These are phyloP conservation scores for Nicotiana tabacum DNA, from an alignment of 257 asterid genomes.

Conservation along the genomic window DNA sequence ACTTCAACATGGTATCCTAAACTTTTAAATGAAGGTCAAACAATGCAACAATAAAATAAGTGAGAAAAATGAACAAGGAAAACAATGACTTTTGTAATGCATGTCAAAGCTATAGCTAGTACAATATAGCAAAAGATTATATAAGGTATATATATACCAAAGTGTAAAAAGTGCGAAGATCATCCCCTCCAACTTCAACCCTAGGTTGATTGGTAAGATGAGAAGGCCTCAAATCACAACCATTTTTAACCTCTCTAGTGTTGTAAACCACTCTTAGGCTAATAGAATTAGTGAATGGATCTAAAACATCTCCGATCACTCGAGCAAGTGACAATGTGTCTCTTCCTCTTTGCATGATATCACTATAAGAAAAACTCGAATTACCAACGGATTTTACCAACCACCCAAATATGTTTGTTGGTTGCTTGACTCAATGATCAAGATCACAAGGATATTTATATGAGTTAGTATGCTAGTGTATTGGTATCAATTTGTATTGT, in stretches of 20 bases:
- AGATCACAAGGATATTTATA: neutral
- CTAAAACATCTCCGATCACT: conserved; percentile 65
- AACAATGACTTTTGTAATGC: too few species aligned
- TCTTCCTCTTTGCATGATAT: conserved; percentile 41
- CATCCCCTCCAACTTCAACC: conserved; percentile 65
- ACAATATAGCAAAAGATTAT: neutral
- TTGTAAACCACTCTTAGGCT: conserved; percentile 34
- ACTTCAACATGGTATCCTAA: too few species aligned
- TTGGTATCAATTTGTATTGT: too few species aligned
- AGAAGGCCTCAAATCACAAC: conserved; percentile 62
- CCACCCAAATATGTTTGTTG: too few species aligned
- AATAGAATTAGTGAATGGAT: conserved; percentile 47
- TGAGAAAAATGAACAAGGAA: too few species aligned
- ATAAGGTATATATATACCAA: conserved; percentile 25
- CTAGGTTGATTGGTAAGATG: conserved; percentile 57
- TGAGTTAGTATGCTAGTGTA: neutral
- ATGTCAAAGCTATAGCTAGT: too few species aligned
- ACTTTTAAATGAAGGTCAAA: too few species aligned
- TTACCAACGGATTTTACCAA: too few species aligned
- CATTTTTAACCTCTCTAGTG: conserved; percentile 47
- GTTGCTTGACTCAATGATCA: neutral
- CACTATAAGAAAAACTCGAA: too few species aligned
- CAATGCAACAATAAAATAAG: too few species aligned
- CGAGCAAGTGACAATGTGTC: conserved; percentile 57
- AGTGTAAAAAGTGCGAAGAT: conserved; percentile 62